These are phyloP conservation scores for Rheum nobile DNA, from an alignment of 148 eudicot species.

Conservation along the genomic window DNA sequence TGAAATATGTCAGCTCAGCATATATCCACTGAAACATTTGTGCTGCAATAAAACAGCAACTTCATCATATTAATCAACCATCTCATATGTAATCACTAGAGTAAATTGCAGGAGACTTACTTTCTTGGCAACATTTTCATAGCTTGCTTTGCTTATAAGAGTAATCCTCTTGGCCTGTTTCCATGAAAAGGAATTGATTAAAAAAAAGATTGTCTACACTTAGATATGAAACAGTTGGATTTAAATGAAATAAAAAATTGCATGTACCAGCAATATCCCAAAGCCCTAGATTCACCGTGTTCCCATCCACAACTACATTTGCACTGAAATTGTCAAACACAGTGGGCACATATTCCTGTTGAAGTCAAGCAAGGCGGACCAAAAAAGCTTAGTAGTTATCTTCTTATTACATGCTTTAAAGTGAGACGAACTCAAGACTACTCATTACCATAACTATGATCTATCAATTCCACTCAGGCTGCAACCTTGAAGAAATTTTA, in stretches of 20 bases:
- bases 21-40: not conserved
- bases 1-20: not conserved
- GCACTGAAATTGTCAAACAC: constrained; percentile 48
- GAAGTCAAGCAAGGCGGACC: not conserved
- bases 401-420: no score
- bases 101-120: no score
- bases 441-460: no score
- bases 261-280: constrained; percentile 33
- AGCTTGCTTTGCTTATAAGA: constrained; percentile 41
- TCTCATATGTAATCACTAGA: no score
- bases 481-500: no score
- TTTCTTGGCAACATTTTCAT: no score
- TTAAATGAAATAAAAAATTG: not conserved
- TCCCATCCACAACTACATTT: no score
- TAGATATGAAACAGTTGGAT: not conserved
- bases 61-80: no score
- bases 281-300: no score
- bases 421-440: no score
- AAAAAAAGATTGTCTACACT: not conserved
- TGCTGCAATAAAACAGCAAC: not conserved
- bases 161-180: constrained; percentile 42
- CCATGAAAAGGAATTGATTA: not conserved
- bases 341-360: constrained; percentile 42
- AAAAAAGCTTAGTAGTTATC: not conserved
- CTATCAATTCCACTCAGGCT: no score